Base-by-base conservation (phyloP, 1,284 basidiomycete genomes). In the Coniferiporia sulphurascens region DNA sequence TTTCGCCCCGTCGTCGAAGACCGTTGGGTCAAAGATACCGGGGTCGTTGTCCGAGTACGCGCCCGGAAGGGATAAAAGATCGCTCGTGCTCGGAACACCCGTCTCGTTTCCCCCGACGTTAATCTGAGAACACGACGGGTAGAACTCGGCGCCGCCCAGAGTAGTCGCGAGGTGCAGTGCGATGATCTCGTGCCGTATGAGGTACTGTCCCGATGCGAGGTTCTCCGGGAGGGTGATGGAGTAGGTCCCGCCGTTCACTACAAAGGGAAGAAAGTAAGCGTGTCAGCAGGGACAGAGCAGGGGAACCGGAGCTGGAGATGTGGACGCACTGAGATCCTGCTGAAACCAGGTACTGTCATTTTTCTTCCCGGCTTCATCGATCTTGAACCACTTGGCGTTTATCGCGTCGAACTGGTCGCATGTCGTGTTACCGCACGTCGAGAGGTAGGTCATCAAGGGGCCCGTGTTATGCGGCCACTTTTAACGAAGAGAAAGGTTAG, bases 401-500 rank as follows among this genome's bases (percentile, higher is more conserved):
- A 76, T 73, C 1, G 79, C 66, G 65, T 89, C 75, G 70, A 84
- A 88, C 62, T 84, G 71, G 67, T 80, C 77, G 71, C 87, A 89
- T 1, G 80, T 72, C 0, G 74, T 73, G 22, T 72, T 68, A 1
- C 80, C 82, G 65, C 87, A 89, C 12, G 78, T 75, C 0, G 86
- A 79, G 78, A 91, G 78, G 68, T 91, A 91, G 43, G 83, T 86
- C 71, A 89, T 74, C 67, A 90, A 71, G 1, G 88, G 87, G 3
- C 88, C 88, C 10, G 75, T 83, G 60, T 87, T 76, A 66, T 91
- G 88, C 1, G 84, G 83, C 87, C 86, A 89, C 84, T 88, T 56
- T 38, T 3, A 41, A 48, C 34, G 59, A 12, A 43, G 27, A 46
- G 17, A 58, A 38, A 38, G 22, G 13, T 36, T 58, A 49, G 27